These are phyloP conservation scores for Phaeoacremonium minimum DNA, from an alignment of 2,329 filamentous ascomycete species.

Conservation along the genomic window DNA sequence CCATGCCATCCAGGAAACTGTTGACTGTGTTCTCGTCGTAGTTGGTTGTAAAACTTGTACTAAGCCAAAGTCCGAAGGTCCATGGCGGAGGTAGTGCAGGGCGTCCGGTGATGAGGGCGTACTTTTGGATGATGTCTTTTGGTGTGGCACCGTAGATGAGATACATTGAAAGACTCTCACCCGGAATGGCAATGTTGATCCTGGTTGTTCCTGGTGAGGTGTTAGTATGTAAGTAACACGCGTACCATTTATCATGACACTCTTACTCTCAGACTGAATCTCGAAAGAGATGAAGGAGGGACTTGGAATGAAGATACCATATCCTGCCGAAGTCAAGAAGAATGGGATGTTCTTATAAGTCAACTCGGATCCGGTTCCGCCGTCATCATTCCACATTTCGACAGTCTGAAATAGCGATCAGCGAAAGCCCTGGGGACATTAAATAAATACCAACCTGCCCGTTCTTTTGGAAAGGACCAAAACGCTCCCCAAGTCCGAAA, in stretches of 20 bases:
- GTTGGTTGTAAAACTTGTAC: conserved; percentile 66
- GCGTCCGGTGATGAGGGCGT: conserved; percentile 61
- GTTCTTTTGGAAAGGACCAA: conserved; percentile 50
- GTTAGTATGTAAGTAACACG: too few species aligned
- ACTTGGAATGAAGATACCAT: conserved; percentile 67
- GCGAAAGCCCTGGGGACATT: too few species aligned
- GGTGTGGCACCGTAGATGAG: conserved; percentile 65
- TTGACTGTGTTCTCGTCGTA: conserved; percentile 64
- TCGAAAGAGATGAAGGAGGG: conserved; percentile 55
- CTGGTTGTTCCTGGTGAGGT: too few species aligned
- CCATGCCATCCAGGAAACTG: conserved; percentile 63
- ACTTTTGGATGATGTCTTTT: conserved; percentile 64
- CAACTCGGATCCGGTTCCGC: conserved; percentile 47
- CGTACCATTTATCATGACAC: too few species aligned
- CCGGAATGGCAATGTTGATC: conserved; percentile 60
- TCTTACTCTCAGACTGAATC: conserved; percentile 55
- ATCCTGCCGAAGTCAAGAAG: conserved; percentile 64
- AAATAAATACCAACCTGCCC: too few species aligned
- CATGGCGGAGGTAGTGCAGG: conserved; percentile 63
- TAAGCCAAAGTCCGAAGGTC: conserved; percentile 72
- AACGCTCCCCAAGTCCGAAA: conserved; percentile 52
- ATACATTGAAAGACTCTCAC: conserved; percentile 66
- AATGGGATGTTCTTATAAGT: conserved; percentile 67
- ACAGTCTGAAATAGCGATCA: too few species aligned
- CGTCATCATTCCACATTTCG: conserved; percentile 54